Conservation (phyloP, 2,329 filamentous ascomycete genomes). For the Cytospora chrysosperma region DNA sequence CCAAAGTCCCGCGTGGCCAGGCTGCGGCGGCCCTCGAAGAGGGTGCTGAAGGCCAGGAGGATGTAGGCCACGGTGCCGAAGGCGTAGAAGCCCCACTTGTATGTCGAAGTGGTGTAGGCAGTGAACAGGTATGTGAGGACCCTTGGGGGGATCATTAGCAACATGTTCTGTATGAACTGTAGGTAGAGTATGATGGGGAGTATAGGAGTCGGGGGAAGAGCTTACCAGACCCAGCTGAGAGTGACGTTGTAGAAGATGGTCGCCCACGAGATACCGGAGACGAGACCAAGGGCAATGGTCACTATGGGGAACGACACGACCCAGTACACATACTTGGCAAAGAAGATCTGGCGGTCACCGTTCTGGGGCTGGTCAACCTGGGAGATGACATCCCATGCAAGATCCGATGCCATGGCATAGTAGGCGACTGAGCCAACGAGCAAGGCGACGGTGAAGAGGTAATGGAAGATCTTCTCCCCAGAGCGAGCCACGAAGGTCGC, state of each 20-base stretch:
- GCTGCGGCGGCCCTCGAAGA: constrained; percentile 38
- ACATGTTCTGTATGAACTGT: neutral
- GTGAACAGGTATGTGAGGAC: constrained; percentile 49
- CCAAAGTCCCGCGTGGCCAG: constrained; percentile 40
- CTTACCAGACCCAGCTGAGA: constrained; percentile 47
- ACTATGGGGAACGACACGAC: constrained; percentile 48
- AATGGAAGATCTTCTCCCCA: constrained; percentile 56
- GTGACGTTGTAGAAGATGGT: constrained; percentile 52
- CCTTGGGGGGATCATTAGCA: constrained; percentile 27
- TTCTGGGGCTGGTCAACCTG: constrained; percentile 36
- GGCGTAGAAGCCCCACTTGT: constrained; percentile 59
- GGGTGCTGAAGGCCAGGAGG: constrained; percentile 45
- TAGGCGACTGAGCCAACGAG: constrained; percentile 51
- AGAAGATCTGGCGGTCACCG: constrained; percentile 51
- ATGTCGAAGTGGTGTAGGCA: constrained; percentile 47
- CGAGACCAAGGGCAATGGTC: constrained; percentile 47
- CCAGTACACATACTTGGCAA: constrained; percentile 56
- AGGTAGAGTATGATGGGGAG: no score
- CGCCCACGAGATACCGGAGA: constrained; percentile 55
- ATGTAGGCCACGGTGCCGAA: constrained; percentile 50
- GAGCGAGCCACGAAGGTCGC: constrained; percentile 41
- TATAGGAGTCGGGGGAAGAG: no score
- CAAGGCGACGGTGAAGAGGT: constrained; percentile 50
- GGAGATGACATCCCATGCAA: constrained; percentile 44
- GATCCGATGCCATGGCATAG: constrained; percentile 52